Conservation (phyloP, 1,284 basidiomycete species). For the Earliella scabrosa region DNA sequence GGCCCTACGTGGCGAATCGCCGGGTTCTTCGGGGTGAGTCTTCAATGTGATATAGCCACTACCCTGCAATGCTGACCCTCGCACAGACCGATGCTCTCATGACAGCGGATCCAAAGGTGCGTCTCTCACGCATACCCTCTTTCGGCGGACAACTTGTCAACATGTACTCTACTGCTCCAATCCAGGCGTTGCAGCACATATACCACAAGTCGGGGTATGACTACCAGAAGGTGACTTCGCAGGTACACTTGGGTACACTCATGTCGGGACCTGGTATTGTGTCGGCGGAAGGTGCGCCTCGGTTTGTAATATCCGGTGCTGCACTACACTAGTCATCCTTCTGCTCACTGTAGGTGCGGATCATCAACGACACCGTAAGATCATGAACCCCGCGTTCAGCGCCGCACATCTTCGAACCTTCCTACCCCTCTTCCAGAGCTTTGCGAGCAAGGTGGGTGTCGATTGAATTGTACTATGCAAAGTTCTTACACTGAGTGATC, state of each 20-base stretch:
- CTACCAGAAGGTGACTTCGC: conserved; percentile 15
- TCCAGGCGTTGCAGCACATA: conserved; percentile 33
- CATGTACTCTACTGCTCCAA: too few species aligned
- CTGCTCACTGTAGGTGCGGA: not conserved
- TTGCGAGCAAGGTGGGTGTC: conserved; percentile 18
- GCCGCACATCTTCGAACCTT: conserved; percentile 25
- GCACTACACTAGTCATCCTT: too few species aligned
- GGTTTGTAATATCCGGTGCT: too few species aligned
- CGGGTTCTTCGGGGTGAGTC: conserved; percentile 22
- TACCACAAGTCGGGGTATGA: conserved; percentile 32
- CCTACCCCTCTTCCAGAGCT: conserved; percentile 26
- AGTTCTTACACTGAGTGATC: not conserved
- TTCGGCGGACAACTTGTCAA: too few species aligned
- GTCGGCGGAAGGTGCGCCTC: too few species aligned
- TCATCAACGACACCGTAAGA: conserved; percentile 34
- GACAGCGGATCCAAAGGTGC: conserved; percentile 20
- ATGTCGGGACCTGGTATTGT: too few species aligned
- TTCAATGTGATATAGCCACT: not conserved
- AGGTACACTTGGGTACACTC: too few species aligned
- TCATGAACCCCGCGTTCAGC: conserved; percentile 36
- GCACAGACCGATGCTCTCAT: conserved; percentile 10
- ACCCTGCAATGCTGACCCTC: not conserved
- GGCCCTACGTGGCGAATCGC: conserved; percentile 26
- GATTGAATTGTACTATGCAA: not conserved
- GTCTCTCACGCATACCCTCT: too few species aligned